These are phyloP conservation scores for Nicotiana paniculata DNA, from an alignment of 257 asterid species.

Conservation along the genomic window DNA sequence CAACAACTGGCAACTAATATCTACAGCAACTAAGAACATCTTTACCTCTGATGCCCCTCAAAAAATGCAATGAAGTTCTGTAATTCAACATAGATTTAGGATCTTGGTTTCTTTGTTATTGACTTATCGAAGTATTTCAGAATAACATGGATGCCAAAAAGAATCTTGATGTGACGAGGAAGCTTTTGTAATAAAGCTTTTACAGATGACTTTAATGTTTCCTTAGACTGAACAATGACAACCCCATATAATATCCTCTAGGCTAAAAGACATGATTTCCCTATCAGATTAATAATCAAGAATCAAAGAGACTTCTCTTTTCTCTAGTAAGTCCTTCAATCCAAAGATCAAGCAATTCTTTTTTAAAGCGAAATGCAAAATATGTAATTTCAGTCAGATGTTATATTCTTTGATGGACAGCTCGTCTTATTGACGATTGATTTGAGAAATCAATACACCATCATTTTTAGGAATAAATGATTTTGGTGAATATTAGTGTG, in stretches of 20 bases:
- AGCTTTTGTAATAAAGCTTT: neutral
- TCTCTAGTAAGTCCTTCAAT: too few relatives aligned
- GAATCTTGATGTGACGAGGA: neutral
- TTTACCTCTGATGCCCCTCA: neutral
- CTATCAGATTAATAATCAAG: neutral
- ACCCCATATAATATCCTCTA: neutral
- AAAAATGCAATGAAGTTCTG: too few relatives aligned
- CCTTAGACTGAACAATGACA: neutral
- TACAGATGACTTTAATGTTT: neutral
- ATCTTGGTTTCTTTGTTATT: neutral
- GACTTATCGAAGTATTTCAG: neutral
- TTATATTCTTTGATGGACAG: too few relatives aligned
- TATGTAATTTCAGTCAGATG: too few relatives aligned
- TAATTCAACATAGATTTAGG: neutral
- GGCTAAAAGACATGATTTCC: neutral
- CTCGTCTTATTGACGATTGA: too few relatives aligned
- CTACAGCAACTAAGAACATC: neutral
- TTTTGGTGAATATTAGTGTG: too few relatives aligned
- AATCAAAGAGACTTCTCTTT: too few relatives aligned
- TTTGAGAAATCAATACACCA: too few relatives aligned
- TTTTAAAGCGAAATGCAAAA: too few relatives aligned
- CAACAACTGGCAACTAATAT: slow-evolving; percentile 17
- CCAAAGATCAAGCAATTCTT: too few relatives aligned
- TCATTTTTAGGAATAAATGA: too few relatives aligned
- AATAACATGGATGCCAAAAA: neutral